Evolutionary conservation across 176 grass and related monocot species (phyloP).

Genomic region (Ampelocalamus luodianensis): DNA sequence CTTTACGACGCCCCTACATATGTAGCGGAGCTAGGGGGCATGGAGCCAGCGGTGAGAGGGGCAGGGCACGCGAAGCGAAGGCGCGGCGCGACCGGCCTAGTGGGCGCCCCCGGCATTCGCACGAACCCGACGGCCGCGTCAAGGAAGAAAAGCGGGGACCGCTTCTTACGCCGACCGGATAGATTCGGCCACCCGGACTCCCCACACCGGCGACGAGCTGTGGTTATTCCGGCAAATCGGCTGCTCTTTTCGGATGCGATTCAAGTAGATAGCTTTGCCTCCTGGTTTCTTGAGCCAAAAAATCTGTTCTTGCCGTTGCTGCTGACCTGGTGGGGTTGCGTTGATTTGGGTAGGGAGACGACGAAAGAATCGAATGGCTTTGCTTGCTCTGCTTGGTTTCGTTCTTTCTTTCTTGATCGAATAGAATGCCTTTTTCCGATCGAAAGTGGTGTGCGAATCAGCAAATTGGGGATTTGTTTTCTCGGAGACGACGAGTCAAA

Average conservation of each 20-base stretch:
- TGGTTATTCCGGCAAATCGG: not conserved
- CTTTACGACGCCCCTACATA: not conserved
- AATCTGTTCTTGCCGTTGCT: not conserved
- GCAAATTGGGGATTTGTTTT: conserved; percentile 13
- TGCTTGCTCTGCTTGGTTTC: not conserved
- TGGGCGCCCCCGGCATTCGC: conserved; percentile 28
- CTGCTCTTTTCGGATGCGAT: not conserved
- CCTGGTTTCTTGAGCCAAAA: not conserved
- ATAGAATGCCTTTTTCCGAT: not conserved
- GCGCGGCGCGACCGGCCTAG: not conserved
- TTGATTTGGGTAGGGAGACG: not conserved
- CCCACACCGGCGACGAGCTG: not conserved
- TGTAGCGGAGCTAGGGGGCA: conserved; percentile 23
- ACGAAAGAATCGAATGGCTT: not conserved
- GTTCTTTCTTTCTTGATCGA: not conserved
- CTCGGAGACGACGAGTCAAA: not conserved
- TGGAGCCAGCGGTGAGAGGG: not conserved
- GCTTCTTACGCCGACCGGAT: conserved; percentile 17
- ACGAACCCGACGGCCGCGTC: not conserved
- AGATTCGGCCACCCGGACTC: not conserved
- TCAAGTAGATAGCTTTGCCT: not conserved
- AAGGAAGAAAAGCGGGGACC: not conserved
- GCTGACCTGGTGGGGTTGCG: not conserved
- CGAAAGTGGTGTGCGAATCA: not conserved
- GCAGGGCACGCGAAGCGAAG: conserved; percentile 38